A percentile compares a stretch with the other conserved stretches of the same genome.
Evolutionary conservation across 1,284 basidiomycete genomes (phyloP).

Genomic region (Sporisorium reilianum): DNA sequence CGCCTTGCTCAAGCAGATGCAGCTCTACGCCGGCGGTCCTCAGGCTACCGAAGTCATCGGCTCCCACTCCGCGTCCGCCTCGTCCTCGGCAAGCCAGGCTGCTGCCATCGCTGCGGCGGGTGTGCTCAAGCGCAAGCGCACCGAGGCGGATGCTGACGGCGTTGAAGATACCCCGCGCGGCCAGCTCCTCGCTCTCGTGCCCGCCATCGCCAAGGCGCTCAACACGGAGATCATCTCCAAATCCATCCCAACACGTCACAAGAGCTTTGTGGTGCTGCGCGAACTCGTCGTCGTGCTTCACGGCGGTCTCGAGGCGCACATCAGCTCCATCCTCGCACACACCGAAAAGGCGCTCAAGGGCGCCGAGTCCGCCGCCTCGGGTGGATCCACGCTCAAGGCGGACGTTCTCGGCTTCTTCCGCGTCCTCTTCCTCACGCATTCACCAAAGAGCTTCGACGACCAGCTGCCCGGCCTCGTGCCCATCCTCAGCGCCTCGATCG

Average conservation of each 20-base stretch:
- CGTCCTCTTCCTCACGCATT: constrained; percentile 84
- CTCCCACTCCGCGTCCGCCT: constrained; percentile 21
- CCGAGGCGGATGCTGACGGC: constrained; percentile 50
- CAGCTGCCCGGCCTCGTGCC: constrained; percentile 79
- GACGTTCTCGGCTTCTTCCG: constrained; percentile 83
- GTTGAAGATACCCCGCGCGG: constrained; percentile 59
- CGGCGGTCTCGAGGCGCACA: constrained; percentile 82
- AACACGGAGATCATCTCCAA: constrained; percentile 87
- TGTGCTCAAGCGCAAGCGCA: constrained; percentile 68
- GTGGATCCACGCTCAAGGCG: constrained; percentile 71
- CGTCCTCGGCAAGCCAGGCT: constrained; percentile 27
- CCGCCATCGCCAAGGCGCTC: constrained; percentile 82
- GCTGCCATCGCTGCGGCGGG: constrained; percentile 56
- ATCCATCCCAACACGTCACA: constrained; percentile 84
- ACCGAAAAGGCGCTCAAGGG: constrained; percentile 69
- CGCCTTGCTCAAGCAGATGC: constrained; percentile 82
- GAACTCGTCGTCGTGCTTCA: constrained; percentile 83
- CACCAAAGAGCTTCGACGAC: constrained; percentile 76
- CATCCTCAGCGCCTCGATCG: constrained; percentile 79
- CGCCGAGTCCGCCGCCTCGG: constrained; percentile 63
- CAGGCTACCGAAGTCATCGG: constrained; percentile 77
- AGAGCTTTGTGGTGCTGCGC: constrained; percentile 83
- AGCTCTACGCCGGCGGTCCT: constrained; percentile 68
- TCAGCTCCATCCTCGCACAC: constrained; percentile 72
- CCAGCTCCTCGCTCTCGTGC: constrained; percentile 75